These are phyloP conservation scores for Colletotrichum theobromicola DNA, from an alignment of 2,329 filamentous ascomycete genomes.

Conservation along the genomic window DNA sequence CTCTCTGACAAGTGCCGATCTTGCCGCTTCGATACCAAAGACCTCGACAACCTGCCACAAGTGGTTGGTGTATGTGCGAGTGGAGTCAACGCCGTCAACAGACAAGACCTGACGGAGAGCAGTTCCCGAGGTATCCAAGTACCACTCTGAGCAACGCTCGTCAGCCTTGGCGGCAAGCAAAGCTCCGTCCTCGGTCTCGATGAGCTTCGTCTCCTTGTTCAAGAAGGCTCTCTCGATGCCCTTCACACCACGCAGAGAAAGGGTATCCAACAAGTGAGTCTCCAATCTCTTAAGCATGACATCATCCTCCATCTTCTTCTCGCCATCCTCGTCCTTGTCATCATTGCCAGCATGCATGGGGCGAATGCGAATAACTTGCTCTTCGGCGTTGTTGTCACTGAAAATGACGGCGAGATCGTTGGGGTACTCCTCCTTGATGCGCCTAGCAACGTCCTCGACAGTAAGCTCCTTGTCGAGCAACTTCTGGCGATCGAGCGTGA, in stretches of 20 bases:
- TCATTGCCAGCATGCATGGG: constrained; percentile 74
- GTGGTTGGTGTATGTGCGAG: constrained; percentile 90
- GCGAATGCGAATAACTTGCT: constrained; percentile 92
- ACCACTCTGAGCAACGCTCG: constrained; percentile 85
- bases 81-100: constrained; percentile 86
- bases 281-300: constrained; percentile 92
- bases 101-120: constrained; percentile 83
- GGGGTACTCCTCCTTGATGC: constrained; percentile 88
- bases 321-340: constrained; percentile 73
- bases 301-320: constrained; percentile 76
- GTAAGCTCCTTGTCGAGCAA: constrained; percentile 92
- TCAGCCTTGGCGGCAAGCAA: constrained; percentile 78
- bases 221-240: constrained; percentile 93
- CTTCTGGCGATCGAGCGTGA: constrained; percentile 91
- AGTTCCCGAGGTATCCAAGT: constrained; percentile 92
- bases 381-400: constrained; percentile 96
- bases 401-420: constrained; percentile 90
- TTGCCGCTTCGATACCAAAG: constrained; percentile 94
- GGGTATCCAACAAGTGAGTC: constrained; percentile 86
- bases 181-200: constrained; percentile 72
- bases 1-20: constrained; percentile 85
- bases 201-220: constrained; percentile 76
- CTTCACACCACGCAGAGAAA: constrained; percentile 88
- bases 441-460: constrained; percentile 87
- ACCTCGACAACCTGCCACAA: constrained; percentile 94